These are phyloP conservation scores for Williopsis jadinii DNA, from an alignment of 1,139 yeast species.

Conservation along the genomic window DNA sequence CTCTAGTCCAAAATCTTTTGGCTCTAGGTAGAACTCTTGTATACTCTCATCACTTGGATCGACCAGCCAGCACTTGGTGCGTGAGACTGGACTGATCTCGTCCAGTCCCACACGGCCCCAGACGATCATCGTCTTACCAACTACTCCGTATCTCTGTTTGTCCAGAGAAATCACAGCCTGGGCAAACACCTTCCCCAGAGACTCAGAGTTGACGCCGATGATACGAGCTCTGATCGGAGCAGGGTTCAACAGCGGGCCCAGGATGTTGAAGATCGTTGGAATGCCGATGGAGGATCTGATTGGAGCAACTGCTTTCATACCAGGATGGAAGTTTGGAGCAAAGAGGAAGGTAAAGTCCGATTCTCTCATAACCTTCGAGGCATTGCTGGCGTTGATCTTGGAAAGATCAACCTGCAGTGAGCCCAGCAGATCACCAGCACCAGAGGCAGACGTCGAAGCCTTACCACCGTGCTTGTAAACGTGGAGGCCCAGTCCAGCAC, in stretches of 20 bases:
- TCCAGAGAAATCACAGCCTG: slow-evolving; percentile 63
- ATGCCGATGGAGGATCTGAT: slow-evolving; percentile 72
- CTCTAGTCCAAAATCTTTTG: slow-evolving; percentile 73
- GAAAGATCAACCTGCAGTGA: slow-evolving; percentile 72
- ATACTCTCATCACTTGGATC: slow-evolving; percentile 38
- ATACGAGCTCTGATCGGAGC: slow-evolving; percentile 77
- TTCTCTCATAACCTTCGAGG: slow-evolving; percentile 52
- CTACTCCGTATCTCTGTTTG: slow-evolving; percentile 38
- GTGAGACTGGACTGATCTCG: slow-evolving; percentile 86
- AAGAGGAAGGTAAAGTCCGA: slow-evolving; percentile 65
- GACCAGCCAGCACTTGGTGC: slow-evolving; percentile 73
- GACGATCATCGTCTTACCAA: slow-evolving; percentile 69
- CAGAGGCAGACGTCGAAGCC: slow-evolving; percentile 88
- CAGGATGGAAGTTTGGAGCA: slow-evolving; percentile 95
- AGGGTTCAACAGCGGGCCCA: slow-evolving; percentile 92
- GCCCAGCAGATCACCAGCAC: slow-evolving; percentile 83
- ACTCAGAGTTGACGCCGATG: slow-evolving; percentile 80
- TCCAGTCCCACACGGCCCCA: slow-evolving; percentile 89
- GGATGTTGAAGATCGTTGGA: slow-evolving; percentile 87
- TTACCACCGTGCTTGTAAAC: slow-evolving; percentile 95
- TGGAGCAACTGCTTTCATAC: slow-evolving; percentile 79
- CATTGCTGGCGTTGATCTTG: slow-evolving; percentile 57
- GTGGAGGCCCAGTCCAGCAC: slow-evolving; percentile 80
- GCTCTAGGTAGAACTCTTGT: slow-evolving; percentile 38
- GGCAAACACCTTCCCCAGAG: slow-evolving; percentile 78